These are phyloP conservation scores for Diaporthe ampelina DNA, from an alignment of 2,329 filamentous ascomycete species.

Conservation along the genomic window DNA sequence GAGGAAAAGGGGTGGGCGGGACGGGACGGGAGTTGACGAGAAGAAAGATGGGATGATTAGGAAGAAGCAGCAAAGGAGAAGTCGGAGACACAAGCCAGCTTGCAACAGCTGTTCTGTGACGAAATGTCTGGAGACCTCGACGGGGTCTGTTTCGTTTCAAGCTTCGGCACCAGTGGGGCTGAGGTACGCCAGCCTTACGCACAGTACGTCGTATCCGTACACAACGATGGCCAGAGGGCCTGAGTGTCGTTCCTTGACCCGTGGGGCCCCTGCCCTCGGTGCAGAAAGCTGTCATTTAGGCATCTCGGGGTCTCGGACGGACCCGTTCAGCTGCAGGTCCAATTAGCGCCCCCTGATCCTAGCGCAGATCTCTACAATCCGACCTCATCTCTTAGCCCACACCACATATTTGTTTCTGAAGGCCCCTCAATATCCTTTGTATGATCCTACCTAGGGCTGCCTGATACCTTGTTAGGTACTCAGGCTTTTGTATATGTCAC, in stretches of 20 bases:
- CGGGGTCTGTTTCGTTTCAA: constrained; percentile 27
- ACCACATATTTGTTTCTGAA: background rate
- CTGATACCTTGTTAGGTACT: no score
- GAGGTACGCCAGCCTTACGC: constrained; percentile 3
- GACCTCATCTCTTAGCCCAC: constrained; percentile 11
- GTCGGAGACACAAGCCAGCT: constrained; percentile 7
- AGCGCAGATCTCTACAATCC: constrained; percentile 14
- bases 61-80: background rate
- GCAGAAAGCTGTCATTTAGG: constrained; percentile 30
- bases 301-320: constrained; percentile 20
- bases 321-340: constrained; percentile 27
- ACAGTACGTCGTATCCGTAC: background rate
- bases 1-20: background rate
- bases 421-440: no score
- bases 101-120: constrained; percentile 24
- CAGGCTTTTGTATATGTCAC: no score
- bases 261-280: background rate
- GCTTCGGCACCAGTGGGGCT: constrained; percentile 8
- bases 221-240: background rate
- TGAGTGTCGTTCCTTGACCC: background rate
- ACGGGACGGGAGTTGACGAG: constrained; percentile 1
- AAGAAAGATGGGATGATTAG: constrained; percentile 6
- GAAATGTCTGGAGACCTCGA: constrained; percentile 24
- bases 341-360: constrained; percentile 14
- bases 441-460: no score